phyloP scores from a whole-genome alignment of 495 filamentous ascomycete species.

The Talaromyces stipitatus region DNA sequence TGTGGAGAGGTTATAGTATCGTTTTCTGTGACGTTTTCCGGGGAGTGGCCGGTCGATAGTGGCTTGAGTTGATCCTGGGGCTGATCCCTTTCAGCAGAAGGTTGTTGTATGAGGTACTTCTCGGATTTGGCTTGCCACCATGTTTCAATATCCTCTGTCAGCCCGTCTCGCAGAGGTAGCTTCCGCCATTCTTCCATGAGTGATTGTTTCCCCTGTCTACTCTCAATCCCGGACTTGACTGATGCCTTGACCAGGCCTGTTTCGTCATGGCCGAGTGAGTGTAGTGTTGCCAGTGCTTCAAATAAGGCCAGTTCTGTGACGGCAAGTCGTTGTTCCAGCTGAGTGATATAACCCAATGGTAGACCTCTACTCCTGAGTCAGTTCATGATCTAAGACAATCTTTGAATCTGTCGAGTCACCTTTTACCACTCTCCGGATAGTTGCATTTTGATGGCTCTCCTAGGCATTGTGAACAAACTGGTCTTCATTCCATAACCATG shows the following conservation, averaged over 20 bases:
- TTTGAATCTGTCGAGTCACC: constrained; percentile 9
- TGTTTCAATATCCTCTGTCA: background rate
- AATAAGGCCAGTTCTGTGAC: constrained; percentile 23
- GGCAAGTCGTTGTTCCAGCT: constrained; percentile 20
- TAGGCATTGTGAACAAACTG: constrained; percentile 22
- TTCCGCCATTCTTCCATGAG: constrained; percentile 21
- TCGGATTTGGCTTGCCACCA: background rate
- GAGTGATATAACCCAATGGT: constrained; percentile 21
- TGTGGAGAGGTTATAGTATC: background rate
- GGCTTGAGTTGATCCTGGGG: background rate
- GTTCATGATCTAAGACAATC: background rate
- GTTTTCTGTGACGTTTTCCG: background rate
- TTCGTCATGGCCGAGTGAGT: constrained; percentile 5
- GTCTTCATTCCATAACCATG: constrained; percentile 6
- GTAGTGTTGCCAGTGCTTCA: constrained; percentile 17
- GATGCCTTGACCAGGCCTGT: constrained; percentile 7
- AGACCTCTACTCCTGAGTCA: constrained; percentile 13
- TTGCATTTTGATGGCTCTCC: constrained; percentile 19
- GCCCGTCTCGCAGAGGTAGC: constrained; percentile 14
- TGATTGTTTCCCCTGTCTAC: constrained; percentile 15
- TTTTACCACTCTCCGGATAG: constrained; percentile 24
- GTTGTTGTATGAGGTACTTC: background rate
- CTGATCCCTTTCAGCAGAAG: background rate
- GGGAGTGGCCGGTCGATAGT: background rate
- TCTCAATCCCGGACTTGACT: constrained; percentile 9